Percentiles rank a stretch among this genome's conserved stretches.
phyloP scores from a whole-genome alignment of 805 yeast genomes.

The Grigorovia transvaalensis region DNA sequence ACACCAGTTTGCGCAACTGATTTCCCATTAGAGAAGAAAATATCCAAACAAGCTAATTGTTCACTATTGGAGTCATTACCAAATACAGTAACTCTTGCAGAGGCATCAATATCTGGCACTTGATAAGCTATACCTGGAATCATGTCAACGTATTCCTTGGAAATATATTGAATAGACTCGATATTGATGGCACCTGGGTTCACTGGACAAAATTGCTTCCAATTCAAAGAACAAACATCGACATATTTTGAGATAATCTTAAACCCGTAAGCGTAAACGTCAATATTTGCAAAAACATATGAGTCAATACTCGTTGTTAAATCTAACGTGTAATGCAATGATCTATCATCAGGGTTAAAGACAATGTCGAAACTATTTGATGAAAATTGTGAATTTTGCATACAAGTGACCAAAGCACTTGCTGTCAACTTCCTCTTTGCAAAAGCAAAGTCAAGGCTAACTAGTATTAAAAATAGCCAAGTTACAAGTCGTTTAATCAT shows the following conservation, averaged over 20 bases:
- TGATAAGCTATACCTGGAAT: slow-evolving; percentile 81
- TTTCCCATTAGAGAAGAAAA: slow-evolving; percentile 65
- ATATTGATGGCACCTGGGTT: slow-evolving; percentile 74
- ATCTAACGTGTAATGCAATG: slow-evolving; percentile 60
- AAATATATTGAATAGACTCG: slow-evolving; percentile 56
- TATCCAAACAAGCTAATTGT: slow-evolving; percentile 61
- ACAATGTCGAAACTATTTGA: slow-evolving; percentile 67
- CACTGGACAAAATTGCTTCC: slow-evolving; percentile 89
- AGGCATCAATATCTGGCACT: slow-evolving; percentile 83
- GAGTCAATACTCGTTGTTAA: slow-evolving; percentile 60
- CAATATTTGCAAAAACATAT: slow-evolving; percentile 56
- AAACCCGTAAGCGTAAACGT: slow-evolving; percentile 87
- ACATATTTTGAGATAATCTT: slow-evolving; percentile 46
- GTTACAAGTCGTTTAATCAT: slow-evolving; percentile 1
- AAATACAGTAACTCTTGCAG: slow-evolving; percentile 47
- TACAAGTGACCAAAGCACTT: slow-evolving; percentile 76
- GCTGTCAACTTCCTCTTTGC: slow-evolving; percentile 40
- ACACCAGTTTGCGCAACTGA: slow-evolving; percentile 74
- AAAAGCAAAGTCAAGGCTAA: background rate
- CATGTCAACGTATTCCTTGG: slow-evolving; percentile 38
- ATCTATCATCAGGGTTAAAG: slow-evolving; percentile 61
- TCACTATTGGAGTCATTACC: slow-evolving; percentile 30
- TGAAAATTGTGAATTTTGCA: slow-evolving; percentile 61
- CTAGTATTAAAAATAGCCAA: slow-evolving; percentile 2
- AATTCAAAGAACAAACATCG: slow-evolving; percentile 51